phyloP scores from a whole-genome alignment of 805 yeast species.

The Myxozyma sirexii region DNA sequence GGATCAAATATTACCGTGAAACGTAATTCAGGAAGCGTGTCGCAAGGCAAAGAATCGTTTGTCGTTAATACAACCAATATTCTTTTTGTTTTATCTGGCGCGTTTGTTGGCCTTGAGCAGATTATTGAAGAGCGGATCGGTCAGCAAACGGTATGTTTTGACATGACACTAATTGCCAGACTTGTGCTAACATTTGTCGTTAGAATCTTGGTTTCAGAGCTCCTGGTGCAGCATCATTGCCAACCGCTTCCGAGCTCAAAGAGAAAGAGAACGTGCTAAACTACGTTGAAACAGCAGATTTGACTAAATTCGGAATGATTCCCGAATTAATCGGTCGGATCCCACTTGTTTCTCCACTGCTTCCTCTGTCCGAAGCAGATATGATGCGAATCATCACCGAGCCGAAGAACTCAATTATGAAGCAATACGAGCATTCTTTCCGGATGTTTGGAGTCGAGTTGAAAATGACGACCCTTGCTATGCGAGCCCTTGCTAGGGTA shows the following conservation, averaged over 20 bases:
- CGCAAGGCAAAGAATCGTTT: constrained; percentile 44
- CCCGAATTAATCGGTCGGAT: constrained; percentile 65
- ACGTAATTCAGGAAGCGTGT: constrained; percentile 10
- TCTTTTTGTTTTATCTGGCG: constrained; percentile 61
- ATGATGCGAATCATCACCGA: constrained; percentile 54
- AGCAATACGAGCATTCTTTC: constrained; percentile 58
- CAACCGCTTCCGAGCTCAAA: neutral
- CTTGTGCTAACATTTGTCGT: neutral
- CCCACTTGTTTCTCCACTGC: constrained; percentile 56
- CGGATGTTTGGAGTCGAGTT: constrained; percentile 55
- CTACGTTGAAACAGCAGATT: constrained; percentile 53
- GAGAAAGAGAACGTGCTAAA: constrained; percentile 43
- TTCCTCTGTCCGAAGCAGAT: constrained; percentile 51
- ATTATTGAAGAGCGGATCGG: constrained; percentile 48
- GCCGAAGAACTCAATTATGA: constrained; percentile 58
- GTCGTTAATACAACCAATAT: constrained; percentile 59
- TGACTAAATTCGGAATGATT: constrained; percentile 56
- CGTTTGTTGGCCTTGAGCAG: constrained; percentile 60
- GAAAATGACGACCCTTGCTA: constrained; percentile 53
- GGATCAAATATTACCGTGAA: constrained; percentile 57
- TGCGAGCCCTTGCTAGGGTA: constrained; percentile 51
- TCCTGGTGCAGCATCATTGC: neutral
- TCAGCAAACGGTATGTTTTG: constrained; percentile 24
- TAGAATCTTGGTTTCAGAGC: constrained; percentile 26
- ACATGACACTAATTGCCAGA: constrained; percentile 35